Base-by-base conservation (phyloP, 352 stramenopile genomes). In the Phytophthora lateralis region DNA sequence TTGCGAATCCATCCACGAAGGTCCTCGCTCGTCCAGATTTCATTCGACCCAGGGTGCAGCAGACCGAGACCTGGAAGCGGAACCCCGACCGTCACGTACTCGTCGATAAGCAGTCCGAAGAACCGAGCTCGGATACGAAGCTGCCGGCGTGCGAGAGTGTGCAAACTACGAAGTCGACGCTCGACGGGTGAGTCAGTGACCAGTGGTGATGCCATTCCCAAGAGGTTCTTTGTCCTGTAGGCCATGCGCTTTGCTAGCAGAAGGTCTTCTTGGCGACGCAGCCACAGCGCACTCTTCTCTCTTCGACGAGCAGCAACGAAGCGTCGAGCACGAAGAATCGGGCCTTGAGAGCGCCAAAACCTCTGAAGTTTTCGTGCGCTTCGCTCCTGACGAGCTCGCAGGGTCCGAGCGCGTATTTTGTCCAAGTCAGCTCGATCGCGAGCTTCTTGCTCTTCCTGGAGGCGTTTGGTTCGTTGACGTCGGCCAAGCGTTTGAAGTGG, bases 31-130 rank as follows among this genome's bases (percentile, higher is more conserved):
- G 75, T 83, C 39, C 75, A 60, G 9, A 82, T 41, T 27, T 75
- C 71, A 15, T 81, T 71, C 9, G 54, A 61, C 12, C 65, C 68
- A 3, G 66, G 34, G 20, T 68, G 34, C 2, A 78, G 37, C 14
- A 66, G 45, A 3, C 67, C 76, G 5, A 89, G 35, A 0, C 82
- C 82, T 7, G 82, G 82, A 3, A 91, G 57, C 2, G 82, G 80
- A 24, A 90, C 72, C 0, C 82, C 82, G 6, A 89, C 70, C 17
- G 61, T 57, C 74, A 88, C 83, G 53, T 91, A 91, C 45, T 89
- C 82, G 26, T 73, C 51, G 26, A 82, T 24, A 0, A 91, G 49
- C 7, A 91, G 50, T 1, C 82, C 80, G 43, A 90, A 90, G 39
- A 80, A 69, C 6, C 78, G 43, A 3, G 78, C 82, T 17, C 80